These are phyloP conservation scores for Diddensiella santjacobensis DNA, from an alignment of 805 yeast species.

Conservation along the genomic window DNA sequence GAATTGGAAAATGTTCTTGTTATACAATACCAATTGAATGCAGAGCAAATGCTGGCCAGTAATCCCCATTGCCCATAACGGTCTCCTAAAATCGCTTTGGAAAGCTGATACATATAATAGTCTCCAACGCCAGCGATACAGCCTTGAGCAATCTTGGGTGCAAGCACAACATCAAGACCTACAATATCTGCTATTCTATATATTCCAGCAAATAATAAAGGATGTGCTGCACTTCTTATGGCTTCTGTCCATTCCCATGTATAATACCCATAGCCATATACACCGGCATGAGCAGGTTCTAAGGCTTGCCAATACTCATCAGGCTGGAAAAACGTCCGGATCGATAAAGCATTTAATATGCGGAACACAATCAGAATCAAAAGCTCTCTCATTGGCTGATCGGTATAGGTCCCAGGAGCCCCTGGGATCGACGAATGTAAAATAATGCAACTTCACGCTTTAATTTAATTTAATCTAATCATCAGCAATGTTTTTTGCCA, in stretches of 20 bases:
- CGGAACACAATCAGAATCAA: conserved; percentile 37
- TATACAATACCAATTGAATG: conserved; percentile 77
- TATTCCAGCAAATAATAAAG: conserved; percentile 58
- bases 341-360: conserved; percentile 57
- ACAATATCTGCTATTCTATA: conserved; percentile 36
- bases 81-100: conserved; percentile 31
- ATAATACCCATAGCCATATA: conserved; percentile 73
- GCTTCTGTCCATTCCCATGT: conserved; percentile 94
- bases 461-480: not conserved
- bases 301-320: conserved; percentile 92
- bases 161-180: conserved; percentile 36
- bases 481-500: conserved; percentile 20
- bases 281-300: conserved; percentile 81
- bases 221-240: conserved; percentile 75
- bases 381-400: not conserved
- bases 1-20: conserved; percentile 86
- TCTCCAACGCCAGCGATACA: conserved; percentile 72
- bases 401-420: no score
- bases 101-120: conserved; percentile 49
- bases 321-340: conserved; percentile 83
- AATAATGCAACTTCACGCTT: not conserved
- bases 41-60: conserved; percentile 52
- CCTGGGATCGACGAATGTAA: no score
- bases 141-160: conserved; percentile 70
- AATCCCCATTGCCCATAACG: conserved; percentile 37